These are phyloP conservation scores for Eutrema heterophyllum DNA, from an alignment of 345 rosid species.

Conservation along the genomic window DNA sequence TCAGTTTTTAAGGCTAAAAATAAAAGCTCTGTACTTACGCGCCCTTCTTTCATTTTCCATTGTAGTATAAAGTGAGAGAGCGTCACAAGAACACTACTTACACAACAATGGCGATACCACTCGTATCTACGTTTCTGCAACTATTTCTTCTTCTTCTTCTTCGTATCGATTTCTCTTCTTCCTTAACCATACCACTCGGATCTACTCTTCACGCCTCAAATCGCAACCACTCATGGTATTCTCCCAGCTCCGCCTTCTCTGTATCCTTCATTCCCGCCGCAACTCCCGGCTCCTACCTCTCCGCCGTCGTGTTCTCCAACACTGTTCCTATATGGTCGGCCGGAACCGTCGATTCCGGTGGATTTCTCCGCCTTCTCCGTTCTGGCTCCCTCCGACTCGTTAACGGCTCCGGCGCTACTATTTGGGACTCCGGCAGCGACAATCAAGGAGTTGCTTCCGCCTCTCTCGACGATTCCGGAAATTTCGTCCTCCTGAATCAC, in stretches of 20 bases:
- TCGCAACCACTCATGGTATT: constrained; percentile 34
- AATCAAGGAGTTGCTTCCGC: constrained; percentile 44
- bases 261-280: constrained; percentile 39
- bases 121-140: not conserved
- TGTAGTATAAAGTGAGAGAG: no score
- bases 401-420: constrained; percentile 46
- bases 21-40: no score
- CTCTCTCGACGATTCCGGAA: constrained; percentile 47
- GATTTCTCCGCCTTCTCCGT: constrained; percentile 40
- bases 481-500: constrained; percentile 29
- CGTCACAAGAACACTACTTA: no score
- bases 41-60: no score
- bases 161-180: not conserved
- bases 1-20: no score
- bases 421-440: constrained; percentile 54
- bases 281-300: no score
- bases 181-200: constrained; percentile 35
- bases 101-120: not conserved
- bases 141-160: not conserved
- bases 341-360: constrained; percentile 42
- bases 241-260: constrained; percentile 39
- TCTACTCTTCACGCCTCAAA: constrained; percentile 43
- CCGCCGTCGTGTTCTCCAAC: constrained; percentile 43
- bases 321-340: constrained; percentile 50
- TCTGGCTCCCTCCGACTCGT: constrained; percentile 52